Conservation (phyloP, 176 grass and related monocot genomes). For the Eremochloa ophiuroides region DNA sequence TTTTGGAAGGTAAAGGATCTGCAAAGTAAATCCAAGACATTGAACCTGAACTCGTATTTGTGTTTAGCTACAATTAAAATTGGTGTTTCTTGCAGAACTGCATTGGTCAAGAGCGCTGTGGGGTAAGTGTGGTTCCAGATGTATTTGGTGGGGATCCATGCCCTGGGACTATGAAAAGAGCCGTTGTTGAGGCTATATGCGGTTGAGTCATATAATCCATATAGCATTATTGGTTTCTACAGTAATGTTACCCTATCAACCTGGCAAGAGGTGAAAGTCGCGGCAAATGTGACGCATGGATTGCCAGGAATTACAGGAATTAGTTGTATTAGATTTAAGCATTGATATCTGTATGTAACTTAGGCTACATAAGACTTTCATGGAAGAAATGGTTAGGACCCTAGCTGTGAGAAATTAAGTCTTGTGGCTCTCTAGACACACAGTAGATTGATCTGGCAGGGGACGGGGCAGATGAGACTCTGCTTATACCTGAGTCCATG, state of each 20-base stretch:
- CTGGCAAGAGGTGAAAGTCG: conserved; percentile 55
- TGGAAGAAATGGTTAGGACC: conserved; percentile 7
- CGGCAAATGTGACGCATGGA: conserved; percentile 44
- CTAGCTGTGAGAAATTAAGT: background rate
- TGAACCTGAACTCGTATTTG: background rate
- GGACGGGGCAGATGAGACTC: conserved; percentile 39
- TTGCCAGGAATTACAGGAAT: conserved; percentile 40
- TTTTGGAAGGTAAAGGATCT: conserved; percentile 78
- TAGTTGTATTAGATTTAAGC: conserved; percentile 15
- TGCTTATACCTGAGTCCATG: conserved; percentile 55
- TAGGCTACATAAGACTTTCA: conserved; percentile 3
- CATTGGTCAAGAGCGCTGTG: conserved; percentile 68
- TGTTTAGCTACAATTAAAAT: conserved; percentile 10
- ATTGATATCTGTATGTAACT: conserved; percentile 35
- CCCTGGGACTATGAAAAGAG: conserved; percentile 81
- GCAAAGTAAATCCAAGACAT: background rate
- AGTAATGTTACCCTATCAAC: conserved; percentile 1
- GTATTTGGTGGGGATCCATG: conserved; percentile 97
- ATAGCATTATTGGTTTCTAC: conserved; percentile 21
- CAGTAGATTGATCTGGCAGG: background rate
- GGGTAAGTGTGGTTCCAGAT: conserved; percentile 51
- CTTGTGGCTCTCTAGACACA: background rate
- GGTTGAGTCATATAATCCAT: conserved; percentile 26
- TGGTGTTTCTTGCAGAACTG: conserved; percentile 56
- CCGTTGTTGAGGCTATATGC: conserved; percentile 75